Evolutionary conservation across 2,329 filamentous ascomycete species (phyloP).

Genomic region (Trichophyton simii): DNA sequence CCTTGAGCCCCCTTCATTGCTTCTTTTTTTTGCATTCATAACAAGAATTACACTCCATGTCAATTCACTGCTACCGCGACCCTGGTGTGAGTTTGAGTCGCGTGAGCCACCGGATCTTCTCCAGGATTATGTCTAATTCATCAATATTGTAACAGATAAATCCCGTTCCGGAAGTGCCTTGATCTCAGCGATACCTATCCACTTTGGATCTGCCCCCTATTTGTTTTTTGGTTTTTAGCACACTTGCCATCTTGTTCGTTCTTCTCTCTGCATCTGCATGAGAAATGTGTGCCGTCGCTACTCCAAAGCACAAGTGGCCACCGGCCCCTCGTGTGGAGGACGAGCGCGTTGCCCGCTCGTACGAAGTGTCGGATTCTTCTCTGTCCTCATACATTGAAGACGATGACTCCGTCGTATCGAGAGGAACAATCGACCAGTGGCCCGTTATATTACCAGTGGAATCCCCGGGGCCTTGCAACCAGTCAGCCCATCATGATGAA

Average conservation of each 20-base stretch:
- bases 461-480: slow-evolving; percentile 7
- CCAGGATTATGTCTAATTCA: slow-evolving; percentile 13
- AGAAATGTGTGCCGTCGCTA: slow-evolving; percentile 16
- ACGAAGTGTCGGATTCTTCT: slow-evolving; percentile 27
- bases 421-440: slow-evolving; percentile 34
- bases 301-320: slow-evolving; percentile 25
- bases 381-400: slow-evolving; percentile 9
- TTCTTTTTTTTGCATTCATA: background rate
- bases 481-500: slow-evolving; percentile 1
- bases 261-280: slow-evolving; percentile 2
- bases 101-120: slow-evolving; percentile 8
- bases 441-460: slow-evolving; percentile 30
- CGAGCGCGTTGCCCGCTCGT: slow-evolving; percentile 30
- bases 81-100: slow-evolving; percentile 11
- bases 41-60: background rate
- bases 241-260: slow-evolving; percentile 3
- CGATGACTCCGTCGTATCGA: slow-evolving; percentile 16
- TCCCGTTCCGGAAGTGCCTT: slow-evolving; percentile 10
- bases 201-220: background rate
- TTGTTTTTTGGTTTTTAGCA: slow-evolving; percentile 4
- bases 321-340: slow-evolving; percentile 36
- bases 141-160: slow-evolving; percentile 11
- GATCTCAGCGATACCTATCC: slow-evolving; percentile 7
- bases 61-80: slow-evolving; percentile 4
- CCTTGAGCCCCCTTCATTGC: background rate